A percentile compares a stretch with the other conserved stretches of the same genome.
Evolutionary conservation across 148 eudicot genomes (phyloP).

Genomic region (Cornus controversa): DNA sequence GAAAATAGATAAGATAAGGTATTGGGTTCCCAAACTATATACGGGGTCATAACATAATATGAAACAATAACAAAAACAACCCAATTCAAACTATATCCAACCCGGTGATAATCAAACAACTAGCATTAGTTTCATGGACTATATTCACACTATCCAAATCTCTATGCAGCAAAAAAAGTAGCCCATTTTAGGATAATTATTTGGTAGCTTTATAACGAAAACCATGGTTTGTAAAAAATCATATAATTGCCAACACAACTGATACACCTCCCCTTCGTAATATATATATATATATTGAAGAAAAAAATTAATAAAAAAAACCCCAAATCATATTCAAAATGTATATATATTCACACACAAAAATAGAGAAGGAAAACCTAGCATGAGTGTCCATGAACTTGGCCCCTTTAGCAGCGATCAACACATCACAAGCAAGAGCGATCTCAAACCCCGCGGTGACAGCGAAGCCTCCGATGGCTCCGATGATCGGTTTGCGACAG

Average conservation of each 20-base stretch:
- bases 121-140: not conserved
- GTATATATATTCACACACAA: too few relatives aligned
- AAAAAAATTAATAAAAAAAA: too few relatives aligned
- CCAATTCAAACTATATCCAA: not conserved
- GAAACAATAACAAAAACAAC: not conserved
- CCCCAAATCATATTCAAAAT: too few relatives aligned
- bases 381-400: conserved; percentile 91
- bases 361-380: conserved; percentile 34
- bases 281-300: too few relatives aligned
- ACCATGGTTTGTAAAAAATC: too few relatives aligned
- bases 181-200: too few relatives aligned
- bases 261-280: too few relatives aligned
- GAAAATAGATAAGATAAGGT: not conserved
- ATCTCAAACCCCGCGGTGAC: conserved; percentile 95
- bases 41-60: not conserved
- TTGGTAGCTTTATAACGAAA: too few relatives aligned
- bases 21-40: too few relatives aligned
- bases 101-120: not conserved
- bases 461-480: conserved; percentile 80
- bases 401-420: conserved; percentile 74
- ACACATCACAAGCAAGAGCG: conserved; percentile 81
- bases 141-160: not conserved
- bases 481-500: conserved; percentile 76
- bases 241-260: too few relatives aligned
- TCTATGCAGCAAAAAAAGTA: too few relatives aligned